Base-by-base conservation (phyloP, 805 yeast genomes). In the Wickerhamiella kurtzmanii region DNA sequence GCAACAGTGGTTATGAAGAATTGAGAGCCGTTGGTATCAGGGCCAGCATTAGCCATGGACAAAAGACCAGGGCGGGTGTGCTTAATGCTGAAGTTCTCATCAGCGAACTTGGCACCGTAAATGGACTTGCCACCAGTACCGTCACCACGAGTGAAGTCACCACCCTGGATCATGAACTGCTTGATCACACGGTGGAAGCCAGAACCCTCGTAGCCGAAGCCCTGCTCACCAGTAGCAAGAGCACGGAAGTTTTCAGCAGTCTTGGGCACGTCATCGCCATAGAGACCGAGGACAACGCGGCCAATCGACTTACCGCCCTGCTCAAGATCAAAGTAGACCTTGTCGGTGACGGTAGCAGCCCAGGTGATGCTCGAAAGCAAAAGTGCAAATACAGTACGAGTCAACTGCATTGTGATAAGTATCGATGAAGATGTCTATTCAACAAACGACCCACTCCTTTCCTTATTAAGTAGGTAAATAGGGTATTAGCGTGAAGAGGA, bases 1-100 rank as follows among this genome's bases (percentile, higher is more conserved):
- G 76, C 74, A 19, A 82, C 95, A 22, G 96, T 88, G 60, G 95
- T 87, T 69, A 92, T 82, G 74, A 88, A 88, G 64, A 88, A 88
- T 68, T 87, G 96, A 35, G 95, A 86, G 18, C 96, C 96, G 64
- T 87, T 87, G 56, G 73, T 68, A 60, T 68, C 75, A 52, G 70
- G 64, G 52, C 87, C 87, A 18, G 86, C 80, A 57, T 80, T 80
- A 62, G 87, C 87, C 87, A 80, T 80, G 17, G 84, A 77, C 61
- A 80, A 65, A 53, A 77, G 63, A 62, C 80, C 82, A 43, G 82
- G 80, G 65, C 79, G 74, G 60, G 70, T 77, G 57, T 67, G 71
- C 64, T 66, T 66, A 53, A 68, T 60, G 75, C 74, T 67, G 68
- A 72, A 60, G 77, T 78, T 82, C 71, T 87, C 96, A 62, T 87